Percentiles rank a stretch among this genome's conserved stretches.
Evolutionary conservation across 805 yeast species (phyloP).

Genomic region (Starmerella cellae): DNA sequence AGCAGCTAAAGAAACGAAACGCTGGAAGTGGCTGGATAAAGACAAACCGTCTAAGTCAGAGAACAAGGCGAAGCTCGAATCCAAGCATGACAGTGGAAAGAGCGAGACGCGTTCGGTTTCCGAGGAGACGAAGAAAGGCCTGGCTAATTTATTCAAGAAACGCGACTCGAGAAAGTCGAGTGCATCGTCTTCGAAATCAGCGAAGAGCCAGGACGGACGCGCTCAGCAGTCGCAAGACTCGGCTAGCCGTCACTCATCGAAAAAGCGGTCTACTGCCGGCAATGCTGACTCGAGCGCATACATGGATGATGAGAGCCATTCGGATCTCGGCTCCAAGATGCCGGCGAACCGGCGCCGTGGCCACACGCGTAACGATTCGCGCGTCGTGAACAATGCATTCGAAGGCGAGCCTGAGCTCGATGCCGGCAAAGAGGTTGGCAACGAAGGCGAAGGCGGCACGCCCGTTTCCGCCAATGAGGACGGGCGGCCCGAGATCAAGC

Average conservation of each 20-base stretch:
- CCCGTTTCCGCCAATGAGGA: neutral
- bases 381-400: conserved; percentile 8
- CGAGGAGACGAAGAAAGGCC: conserved; percentile 6
- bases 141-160: conserved; percentile 22
- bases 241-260: neutral
- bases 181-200: neutral
- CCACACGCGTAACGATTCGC: conserved; percentile 12
- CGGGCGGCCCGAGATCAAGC: conserved; percentile 17
- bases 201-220: neutral
- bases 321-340: neutral
- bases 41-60: neutral
- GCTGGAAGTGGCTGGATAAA: conserved; percentile 21
- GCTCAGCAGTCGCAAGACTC: neutral
- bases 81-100: no score
- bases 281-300: neutral
- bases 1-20: conserved; percentile 4
- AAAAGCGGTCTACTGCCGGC: neutral
- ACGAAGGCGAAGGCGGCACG: no score
- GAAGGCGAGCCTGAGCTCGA: neutral
- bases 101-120: no score
- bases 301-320: neutral
- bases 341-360: conserved; percentile 1
- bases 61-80: conserved; percentile 4
- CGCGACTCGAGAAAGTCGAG: conserved; percentile 5
- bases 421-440: neutral